phyloP scores from a whole-genome alignment of 352 stramenopile genomes.

The Phytophthora rubi region DNA sequence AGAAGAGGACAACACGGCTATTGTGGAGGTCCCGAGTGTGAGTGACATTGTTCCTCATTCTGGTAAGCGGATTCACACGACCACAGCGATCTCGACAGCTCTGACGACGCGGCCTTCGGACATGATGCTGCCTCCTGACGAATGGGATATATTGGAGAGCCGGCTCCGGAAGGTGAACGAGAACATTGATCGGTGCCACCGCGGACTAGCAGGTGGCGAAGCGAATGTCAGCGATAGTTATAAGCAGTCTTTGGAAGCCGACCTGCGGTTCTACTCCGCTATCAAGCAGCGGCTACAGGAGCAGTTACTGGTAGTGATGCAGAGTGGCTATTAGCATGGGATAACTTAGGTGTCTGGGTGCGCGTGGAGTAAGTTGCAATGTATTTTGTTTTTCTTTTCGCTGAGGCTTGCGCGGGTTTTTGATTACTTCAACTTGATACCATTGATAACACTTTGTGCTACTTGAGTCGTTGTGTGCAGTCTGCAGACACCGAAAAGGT shows the following conservation, averaged over 20 bases:
- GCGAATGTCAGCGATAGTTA: slow-evolving; percentile 59
- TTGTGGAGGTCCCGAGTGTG: slow-evolving; percentile 53
- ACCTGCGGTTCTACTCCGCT: slow-evolving; percentile 72
- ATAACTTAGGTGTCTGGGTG: slow-evolving; percentile 30
- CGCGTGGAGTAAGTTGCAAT: slow-evolving; percentile 17
- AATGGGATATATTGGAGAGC: slow-evolving; percentile 71
- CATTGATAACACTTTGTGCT: not conserved
- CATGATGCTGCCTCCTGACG: slow-evolving; percentile 59
- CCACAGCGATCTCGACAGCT: slow-evolving; percentile 51
- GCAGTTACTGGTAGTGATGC: slow-evolving; percentile 75
- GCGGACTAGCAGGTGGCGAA: slow-evolving; percentile 51
- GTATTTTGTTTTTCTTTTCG: slow-evolving; percentile 16
- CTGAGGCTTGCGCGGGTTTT: not conserved
- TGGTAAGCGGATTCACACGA: slow-evolving; percentile 49
- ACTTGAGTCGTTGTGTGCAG: not conserved
- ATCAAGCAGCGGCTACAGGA: slow-evolving; percentile 81
- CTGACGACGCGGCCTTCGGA: slow-evolving; percentile 46
- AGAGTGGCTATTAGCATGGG: slow-evolving; percentile 57
- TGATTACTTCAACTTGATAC: not conserved
- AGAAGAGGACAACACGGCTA: slow-evolving; percentile 31
- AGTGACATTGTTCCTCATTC: slow-evolving; percentile 56
- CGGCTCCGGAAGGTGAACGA: slow-evolving; percentile 74
- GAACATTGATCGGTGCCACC: slow-evolving; percentile 70
- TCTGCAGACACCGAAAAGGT: slow-evolving; percentile 1
- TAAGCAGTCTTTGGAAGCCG: slow-evolving; percentile 62